Base-by-base conservation (phyloP, 352 stramenopile genomes). In the Globisporangium acanthophoron region DNA sequence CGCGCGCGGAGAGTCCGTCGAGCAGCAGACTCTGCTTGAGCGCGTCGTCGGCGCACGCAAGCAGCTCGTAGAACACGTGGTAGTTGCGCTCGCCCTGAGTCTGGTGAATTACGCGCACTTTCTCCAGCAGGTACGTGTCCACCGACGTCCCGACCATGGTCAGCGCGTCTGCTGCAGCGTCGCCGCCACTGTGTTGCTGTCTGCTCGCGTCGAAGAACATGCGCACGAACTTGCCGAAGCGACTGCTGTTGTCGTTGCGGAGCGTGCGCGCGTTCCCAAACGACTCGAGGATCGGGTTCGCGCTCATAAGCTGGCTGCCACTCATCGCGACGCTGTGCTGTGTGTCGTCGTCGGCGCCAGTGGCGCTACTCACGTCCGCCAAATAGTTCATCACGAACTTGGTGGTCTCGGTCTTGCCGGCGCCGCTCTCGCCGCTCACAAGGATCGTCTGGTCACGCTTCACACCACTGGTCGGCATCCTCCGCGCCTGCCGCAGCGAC, bases 71-170 rank as follows among this genome's bases (percentile, higher is more conserved):
- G 61, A 94, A 91, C 29, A 90, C 64, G 63, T 94, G 85, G 54
- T 87, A 94, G 61, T 90, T 92, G 24, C 85, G 80, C 56, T 94
- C 85, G 16, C 77, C 78, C 5, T 70, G 57, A 8, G 74, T 76
- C 64, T 93, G 85, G 41, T 82, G 82, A n/a, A 94, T 70, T 35
- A 96, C 71, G 39, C 88, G 82, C 47, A 96, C 88, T 62, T 97
- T 97, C 70, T 98, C 94, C 52, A 98, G 74, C 5, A 98, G 65
- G 57, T 98, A 98, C 15, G 86, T 97, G 55, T 94, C 78, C 51
- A 82, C 74, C 0, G 74, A 87, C 44, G 76, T 91, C 3, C 71
- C 72, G n/a, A 82, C 70, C 64, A 97, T 94, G 43, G 33, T 72
- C 68, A 71, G 62, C 52, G 55, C 76, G 41, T 69, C 50, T 8